Evolutionary conservation across 257 asterid species (phyloP), one percentile per base, ranked within the genome.

Genomic region (Solanum pennellii): DNA sequence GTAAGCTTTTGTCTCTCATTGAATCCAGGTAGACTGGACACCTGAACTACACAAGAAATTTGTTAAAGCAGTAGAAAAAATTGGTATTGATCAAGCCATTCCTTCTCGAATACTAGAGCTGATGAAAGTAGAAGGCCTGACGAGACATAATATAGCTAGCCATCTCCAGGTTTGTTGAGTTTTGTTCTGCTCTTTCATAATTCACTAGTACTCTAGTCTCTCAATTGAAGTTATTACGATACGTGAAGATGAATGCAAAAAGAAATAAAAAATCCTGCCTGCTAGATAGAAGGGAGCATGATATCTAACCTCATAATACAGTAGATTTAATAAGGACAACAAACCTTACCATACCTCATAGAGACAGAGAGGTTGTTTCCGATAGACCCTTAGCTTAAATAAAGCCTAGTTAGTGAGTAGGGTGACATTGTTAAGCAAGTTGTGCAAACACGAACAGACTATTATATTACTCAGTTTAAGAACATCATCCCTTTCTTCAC

Each of bases 31-130:
- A 75, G 93, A 91, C 86, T 92, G 94, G 94, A 92, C 93, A 8
- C 88, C 92, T 35, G 93, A 92, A 88, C 87, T 92, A n/a, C 94
- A 90, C 89, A 92, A 91, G 82, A 92, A 89, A 85, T 92, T 92
- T 86, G 92, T 91, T 31, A 90, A 91, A 35, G 94, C 92, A 35
- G 94, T 92, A 18, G 93, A 92, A 82, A 91, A 91, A 82, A 93
- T 92, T 18, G 93, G 94, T 52, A 88, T 91, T 21, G 94, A 92
- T 91, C 93, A 91, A 74, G 93, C 94, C 84, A 91, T 92, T 69
- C 94, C 94, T 89, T 92, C 94, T 29, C 90, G 94, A 83, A 92
- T 92, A 68, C 86, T 92, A 37, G 94, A 92, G 60, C 79, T 92
- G 85, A 92, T 92, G 94, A 91, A 91, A 80, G 91, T 92, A 47